Evolutionary conservation across 75 land plant genomes (phyloP), one percentile per base, ranked within the genome.

Genomic region (Picea sitchensis): DNA sequence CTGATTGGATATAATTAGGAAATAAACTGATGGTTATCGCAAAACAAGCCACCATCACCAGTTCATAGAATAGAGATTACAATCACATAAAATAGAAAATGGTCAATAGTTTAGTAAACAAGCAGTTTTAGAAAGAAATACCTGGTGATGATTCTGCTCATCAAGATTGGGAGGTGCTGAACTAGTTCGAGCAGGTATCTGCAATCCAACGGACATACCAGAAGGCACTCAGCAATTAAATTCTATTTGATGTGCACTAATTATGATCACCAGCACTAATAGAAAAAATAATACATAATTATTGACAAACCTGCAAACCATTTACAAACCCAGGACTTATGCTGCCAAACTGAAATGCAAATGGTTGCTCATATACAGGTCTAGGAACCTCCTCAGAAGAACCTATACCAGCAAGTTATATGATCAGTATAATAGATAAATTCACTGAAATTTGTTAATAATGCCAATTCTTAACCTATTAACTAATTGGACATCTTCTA

Each of bases 131-230:
- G 0, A n/a, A 14, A 38, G 20, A 77, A 61, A 65, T 17, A 95
- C 94, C 94, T 93, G 99, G 61, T 93, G 90, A 32, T 86, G 82
- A 75, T 91, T 95, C 81, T 93, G 99, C 79, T 97, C 98, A 79
- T 97, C 98, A 61, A 97, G 81, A 83, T 93, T 95, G 34, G 99
- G 98, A 21, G 99, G 93, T 30, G 99, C 99, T 21, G 99, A 97
- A 80, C 84, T 95, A 23, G 99, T 97, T 75, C 91, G 84, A 3
- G 91, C 91, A 79, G 93, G 93, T 20, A 71, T 47, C 74, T 71
- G 56, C 23, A 71, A 44, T 44, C 74, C 74, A 36, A 77, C 15
- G 5, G 31, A 77, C 23, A 76, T 64, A 64, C 1, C 9, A n/a
- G 26, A 64, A 64, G 21, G 26, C 20, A 64, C 18, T 58, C 61